A percentile compares a stretch with the other conserved stretches of the same genome.
Evolutionary conservation across 2,329 filamentous ascomycete species (phyloP).

Genomic region (Scedosporium apiospermum): DNA sequence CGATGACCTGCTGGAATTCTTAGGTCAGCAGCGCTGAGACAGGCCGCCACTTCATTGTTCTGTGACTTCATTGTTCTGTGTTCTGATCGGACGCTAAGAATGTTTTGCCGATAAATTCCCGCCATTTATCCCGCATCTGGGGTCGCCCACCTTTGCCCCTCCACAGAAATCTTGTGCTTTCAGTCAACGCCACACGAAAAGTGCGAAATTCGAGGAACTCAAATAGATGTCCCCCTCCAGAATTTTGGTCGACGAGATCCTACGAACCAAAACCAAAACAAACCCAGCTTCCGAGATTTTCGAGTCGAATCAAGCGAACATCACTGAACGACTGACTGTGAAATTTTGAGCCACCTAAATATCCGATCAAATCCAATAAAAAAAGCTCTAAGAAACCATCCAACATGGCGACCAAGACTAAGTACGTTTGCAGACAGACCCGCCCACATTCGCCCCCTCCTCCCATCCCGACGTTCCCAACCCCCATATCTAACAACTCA

Average conservation of each 20-base stretch:
- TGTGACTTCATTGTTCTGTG: too few species aligned
- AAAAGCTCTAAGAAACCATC: neutral
- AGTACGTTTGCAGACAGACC: neutral
- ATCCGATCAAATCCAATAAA: neutral
- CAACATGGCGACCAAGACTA: slow-evolving; percentile 5
- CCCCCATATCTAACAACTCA: neutral
- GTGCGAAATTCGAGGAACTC: slow-evolving; percentile 5
- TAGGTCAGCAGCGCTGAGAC: too few species aligned
- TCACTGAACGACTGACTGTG: neutral
- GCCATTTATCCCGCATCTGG: neutral
- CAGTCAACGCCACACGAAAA: slow-evolving; percentile 6
- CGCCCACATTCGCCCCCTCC: slow-evolving; percentile 5
- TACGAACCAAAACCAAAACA: neutral
- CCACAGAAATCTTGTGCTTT: slow-evolving; percentile 6
- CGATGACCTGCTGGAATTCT: too few species aligned
- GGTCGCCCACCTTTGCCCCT: slow-evolving; percentile 4
- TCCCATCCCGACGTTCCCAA: slow-evolving; percentile 3
- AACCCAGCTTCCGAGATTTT: neutral
- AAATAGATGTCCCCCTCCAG: slow-evolving; percentile 2
- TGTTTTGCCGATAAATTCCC: slow-evolving; percentile 3
- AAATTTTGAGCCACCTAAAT: neutral
- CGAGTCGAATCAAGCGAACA: neutral
- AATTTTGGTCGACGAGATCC: neutral
- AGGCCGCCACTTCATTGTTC: too few species aligned
- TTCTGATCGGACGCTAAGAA: neutral